Base-by-base conservation (phyloP, 495 filamentous ascomycete genomes). In the Aspergillus carlsbadensis region DNA sequence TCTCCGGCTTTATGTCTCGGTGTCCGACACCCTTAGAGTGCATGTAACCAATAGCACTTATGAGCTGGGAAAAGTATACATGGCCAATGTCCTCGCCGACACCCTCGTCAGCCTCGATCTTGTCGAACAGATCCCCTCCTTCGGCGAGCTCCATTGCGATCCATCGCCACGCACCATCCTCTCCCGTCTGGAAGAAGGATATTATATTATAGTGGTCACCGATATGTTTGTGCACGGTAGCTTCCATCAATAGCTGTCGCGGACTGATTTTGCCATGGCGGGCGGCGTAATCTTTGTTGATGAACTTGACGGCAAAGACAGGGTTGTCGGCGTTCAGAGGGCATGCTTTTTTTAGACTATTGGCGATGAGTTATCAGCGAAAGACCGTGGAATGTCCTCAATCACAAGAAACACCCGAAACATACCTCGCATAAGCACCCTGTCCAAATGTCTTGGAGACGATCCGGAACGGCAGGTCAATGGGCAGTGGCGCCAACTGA, bases 111-210 rank as follows among this genome's bases (percentile, higher is more conserved):
- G 94, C 91, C 70, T 98, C 94, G 65, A 98, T 97, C 76, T 98
- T 98, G 81, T 98, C 94, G 75, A 99, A 99, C 11, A 99, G 82
- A 69, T 99, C 94, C 13, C 94, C 94, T 39, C 94, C 94, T 58
- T 93, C 90, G 40, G 94, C 94, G 62, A 90, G 85, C 69, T 99
- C 94, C 92, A 99, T 97, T 13, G 91, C 92, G 64, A 99, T 96
- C 93, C 93, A 99, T 62, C 85, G 81, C 95, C 95, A 99, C n/a
- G 86, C 73, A 2, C 77, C 67, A 66, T 99, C 92, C 68, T 97
- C 91, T 48, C 90, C 94, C 3, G 84, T 87, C 31, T 86, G 84
- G 61, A 92, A 92, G 79, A 90, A 97, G 63, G 88, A 85, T 60
- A 99, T 96, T 50, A 99, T 87, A 70, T 98, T 97, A 42, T 85